These are phyloP conservation scores for Knoxia roxburghii DNA, from an alignment of 257 asterid species.

Conservation along the genomic window DNA sequence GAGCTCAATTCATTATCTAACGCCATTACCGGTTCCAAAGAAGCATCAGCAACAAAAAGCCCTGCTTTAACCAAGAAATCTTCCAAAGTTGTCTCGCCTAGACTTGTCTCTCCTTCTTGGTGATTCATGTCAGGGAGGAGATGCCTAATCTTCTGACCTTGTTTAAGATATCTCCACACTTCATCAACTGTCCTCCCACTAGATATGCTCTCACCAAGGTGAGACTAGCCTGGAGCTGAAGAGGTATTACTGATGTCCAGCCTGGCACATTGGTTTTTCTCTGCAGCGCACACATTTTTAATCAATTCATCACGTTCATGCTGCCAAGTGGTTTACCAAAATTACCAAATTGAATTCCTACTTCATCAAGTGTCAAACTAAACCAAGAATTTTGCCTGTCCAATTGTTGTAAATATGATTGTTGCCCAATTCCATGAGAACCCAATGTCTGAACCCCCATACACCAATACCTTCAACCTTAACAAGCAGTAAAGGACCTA, in stretches of 20 bases:
- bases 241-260: conserved; percentile 24
- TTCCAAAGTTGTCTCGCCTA: conserved; percentile 75
- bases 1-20: conserved; percentile 44
- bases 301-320: conserved; percentile 71
- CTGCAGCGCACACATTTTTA: conserved; percentile 47
- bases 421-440: conserved; percentile 55
- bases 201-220: conserved; percentile 50
- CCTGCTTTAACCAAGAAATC: conserved; percentile 80
- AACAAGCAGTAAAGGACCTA: conserved; percentile 16
- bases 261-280: conserved; percentile 34
- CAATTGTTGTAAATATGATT: conserved; percentile 36
- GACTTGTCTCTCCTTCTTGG: conserved; percentile 38
- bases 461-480: conserved; percentile 32
- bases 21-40: conserved; percentile 54
- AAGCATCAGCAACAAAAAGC: conserved; percentile 44
- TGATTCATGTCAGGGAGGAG: conserved; percentile 26
- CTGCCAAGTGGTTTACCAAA: conserved; percentile 60
- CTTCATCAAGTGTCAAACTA: conserved; percentile 56
- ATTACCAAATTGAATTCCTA: conserved; percentile 47
- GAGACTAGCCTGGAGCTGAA: conserved; percentile 59
- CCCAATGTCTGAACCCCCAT: conserved; percentile 71
- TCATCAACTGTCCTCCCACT: conserved; percentile 56
- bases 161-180: conserved; percentile 66
- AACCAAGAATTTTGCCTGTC: conserved; percentile 58
- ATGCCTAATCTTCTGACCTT: conserved; percentile 39